These are phyloP conservation scores for Podaxis sp. DNA, from an alignment of 768 basidiomycete species.

Conservation along the genomic window DNA sequence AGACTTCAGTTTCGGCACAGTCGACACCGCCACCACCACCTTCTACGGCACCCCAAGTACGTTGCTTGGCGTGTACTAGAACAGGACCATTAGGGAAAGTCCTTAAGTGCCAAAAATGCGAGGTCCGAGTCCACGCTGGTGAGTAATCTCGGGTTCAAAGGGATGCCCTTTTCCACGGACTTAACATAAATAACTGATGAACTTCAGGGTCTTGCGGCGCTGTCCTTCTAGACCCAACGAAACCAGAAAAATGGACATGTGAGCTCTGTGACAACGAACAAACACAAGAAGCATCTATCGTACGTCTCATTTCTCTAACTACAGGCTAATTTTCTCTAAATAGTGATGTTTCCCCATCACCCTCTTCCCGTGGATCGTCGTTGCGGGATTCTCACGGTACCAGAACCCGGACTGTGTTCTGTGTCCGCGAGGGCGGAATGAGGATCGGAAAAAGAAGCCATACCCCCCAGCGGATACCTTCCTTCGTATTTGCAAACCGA, in stretches of 20 bases:
- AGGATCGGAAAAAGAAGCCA: constrained; percentile 45
- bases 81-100: constrained; percentile 76
- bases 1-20: constrained; percentile 50
- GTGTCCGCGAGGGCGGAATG: constrained; percentile 63
- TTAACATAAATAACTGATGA: constrained; percentile 7
- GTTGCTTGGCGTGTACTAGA: constrained; percentile 75
- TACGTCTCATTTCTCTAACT: constrained; percentile 32
- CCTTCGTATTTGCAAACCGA: constrained; percentile 80
- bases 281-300: constrained; percentile 77
- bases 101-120: constrained; percentile 78
- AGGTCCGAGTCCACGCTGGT: constrained; percentile 81
- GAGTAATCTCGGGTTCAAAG: constrained; percentile 20
- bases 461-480: constrained; percentile 58
- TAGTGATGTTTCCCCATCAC: not conserved
- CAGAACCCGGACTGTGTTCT: constrained; percentile 85
- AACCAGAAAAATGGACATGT: constrained; percentile 78
- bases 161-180: not conserved
- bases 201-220: constrained; percentile 59
- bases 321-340: not conserved
- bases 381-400: not conserved
- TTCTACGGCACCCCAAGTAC: constrained; percentile 54
- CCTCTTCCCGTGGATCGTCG: not conserved
- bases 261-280: constrained; percentile 87
- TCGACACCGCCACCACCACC: constrained; percentile 66
- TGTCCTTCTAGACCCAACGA: constrained; percentile 57